Conservation (phyloP, 495 filamentous ascomycete species). For the Aspergillus affinis region DNA sequence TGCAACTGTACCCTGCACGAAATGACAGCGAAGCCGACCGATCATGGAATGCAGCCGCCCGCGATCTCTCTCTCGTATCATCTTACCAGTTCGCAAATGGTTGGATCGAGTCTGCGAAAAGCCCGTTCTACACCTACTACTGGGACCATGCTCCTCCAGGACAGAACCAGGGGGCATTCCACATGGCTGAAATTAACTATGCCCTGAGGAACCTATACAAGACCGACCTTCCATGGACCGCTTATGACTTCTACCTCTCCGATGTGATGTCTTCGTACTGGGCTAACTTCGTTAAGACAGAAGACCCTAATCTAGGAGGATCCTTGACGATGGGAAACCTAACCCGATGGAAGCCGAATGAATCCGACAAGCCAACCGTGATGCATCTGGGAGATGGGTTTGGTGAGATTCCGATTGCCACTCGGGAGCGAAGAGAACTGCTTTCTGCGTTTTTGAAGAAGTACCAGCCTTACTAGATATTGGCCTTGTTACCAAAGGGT, state of each 20-base stretch:
- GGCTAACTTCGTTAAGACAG: constrained; percentile 34
- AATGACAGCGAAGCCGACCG: constrained; percentile 21
- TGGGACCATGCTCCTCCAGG: constrained; percentile 33
- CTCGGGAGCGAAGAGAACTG: no score
- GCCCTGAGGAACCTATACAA: constrained; percentile 29
- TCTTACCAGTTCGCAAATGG: constrained; percentile 29
- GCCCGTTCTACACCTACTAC: constrained; percentile 33
- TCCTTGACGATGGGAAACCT: constrained; percentile 9
- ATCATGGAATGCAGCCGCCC: constrained; percentile 30
- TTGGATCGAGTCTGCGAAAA: constrained; percentile 27
- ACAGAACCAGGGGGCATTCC: constrained; percentile 29
- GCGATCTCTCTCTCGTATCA: constrained; percentile 23
- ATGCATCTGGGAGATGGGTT: no score
- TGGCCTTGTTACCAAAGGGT: no score
- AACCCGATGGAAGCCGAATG: no score
- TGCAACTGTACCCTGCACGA: constrained; percentile 25
- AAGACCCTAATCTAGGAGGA: constrained; percentile 27
- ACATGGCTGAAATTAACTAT: constrained; percentile 34
- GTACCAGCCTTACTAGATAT: neutral
- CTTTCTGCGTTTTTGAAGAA: no score
- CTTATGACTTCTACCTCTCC: constrained; percentile 23
- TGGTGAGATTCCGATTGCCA: no score
- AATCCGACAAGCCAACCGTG: no score
- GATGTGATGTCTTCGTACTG: constrained; percentile 30
- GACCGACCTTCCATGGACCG: constrained; percentile 26